Percentiles rank a stretch among this genome's conserved stretches.
phyloP scores from a whole-genome alignment of 345 rosid genomes.

The Salix brachista region DNA sequence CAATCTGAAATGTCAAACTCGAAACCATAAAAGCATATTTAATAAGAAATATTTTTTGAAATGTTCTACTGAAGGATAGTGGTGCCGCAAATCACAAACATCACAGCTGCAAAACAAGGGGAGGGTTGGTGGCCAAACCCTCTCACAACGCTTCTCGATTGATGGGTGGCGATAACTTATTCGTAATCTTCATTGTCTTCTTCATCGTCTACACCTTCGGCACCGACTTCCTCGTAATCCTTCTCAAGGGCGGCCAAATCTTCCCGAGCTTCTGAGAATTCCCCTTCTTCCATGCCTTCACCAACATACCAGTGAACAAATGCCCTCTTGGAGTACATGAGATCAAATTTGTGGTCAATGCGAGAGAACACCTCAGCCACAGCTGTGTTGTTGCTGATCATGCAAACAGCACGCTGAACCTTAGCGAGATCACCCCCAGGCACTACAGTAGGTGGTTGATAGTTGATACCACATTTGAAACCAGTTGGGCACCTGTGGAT shows the following conservation, averaged over 20 bases:
- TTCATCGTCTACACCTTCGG: constrained; percentile 30
- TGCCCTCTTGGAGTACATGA: constrained; percentile 39
- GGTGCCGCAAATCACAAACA: constrained; percentile 1
- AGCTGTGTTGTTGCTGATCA: constrained; percentile 43
- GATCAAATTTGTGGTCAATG: constrained; percentile 35
- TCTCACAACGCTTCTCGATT: neutral
- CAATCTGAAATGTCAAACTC: neutral
- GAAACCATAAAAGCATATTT: neutral
- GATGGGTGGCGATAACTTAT: neutral
- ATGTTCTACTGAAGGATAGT: neutral
- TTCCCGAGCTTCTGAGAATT: constrained; percentile 37
- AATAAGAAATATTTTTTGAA: neutral
- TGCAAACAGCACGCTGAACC: constrained; percentile 40
- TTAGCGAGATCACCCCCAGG: constrained; percentile 39
- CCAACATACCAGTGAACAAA: constrained; percentile 41
- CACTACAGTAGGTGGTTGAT: constrained; percentile 34
- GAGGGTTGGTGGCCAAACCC: neutral
- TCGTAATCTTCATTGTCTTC: constrained; percentile 27
- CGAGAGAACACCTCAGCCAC: constrained; percentile 41
- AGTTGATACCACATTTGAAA: constrained; percentile 38
- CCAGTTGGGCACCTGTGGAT: constrained; percentile 35
- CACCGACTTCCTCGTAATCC: constrained; percentile 35
- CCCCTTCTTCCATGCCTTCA: constrained; percentile 43
- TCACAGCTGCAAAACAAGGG: neutral
- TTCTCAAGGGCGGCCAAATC: constrained; percentile 36